phyloP scores from a whole-genome alignment of 306 rosid genomes.

The Dryas octopetala region DNA sequence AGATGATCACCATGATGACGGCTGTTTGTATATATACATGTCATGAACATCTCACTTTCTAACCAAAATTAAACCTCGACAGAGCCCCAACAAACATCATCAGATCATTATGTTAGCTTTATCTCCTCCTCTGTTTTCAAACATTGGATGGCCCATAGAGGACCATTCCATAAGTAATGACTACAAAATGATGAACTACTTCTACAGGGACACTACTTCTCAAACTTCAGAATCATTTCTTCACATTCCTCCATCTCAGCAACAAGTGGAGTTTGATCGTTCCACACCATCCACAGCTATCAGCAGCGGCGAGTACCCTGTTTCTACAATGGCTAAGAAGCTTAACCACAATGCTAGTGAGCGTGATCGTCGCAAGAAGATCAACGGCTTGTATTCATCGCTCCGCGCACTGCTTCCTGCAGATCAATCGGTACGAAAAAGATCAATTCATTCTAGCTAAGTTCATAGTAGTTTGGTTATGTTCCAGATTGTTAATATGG shows the following conservation, averaged over 20 bases:
- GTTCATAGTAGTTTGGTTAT: too few relatives aligned
- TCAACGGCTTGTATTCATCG: constrained; percentile 61
- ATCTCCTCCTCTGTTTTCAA: constrained; percentile 35
- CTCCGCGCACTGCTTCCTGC: constrained; percentile 70
- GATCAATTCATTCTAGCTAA: neutral
- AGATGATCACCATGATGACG: neutral
- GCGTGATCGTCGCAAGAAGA: constrained; percentile 82
- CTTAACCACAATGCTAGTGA: constrained; percentile 81
- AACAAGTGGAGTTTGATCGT: constrained; percentile 6
- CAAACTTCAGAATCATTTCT: constrained; percentile 22
- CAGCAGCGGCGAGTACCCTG: constrained; percentile 1
- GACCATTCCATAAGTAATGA: constrained; percentile 14
- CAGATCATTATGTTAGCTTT: constrained; percentile 29
- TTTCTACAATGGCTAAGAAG: constrained; percentile 44
- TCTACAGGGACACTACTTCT: neutral
- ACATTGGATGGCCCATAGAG: constrained; percentile 30
- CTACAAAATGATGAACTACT: constrained; percentile 3
- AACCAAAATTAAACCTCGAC: neutral
- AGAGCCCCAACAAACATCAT: neutral
- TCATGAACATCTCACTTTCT: neutral
- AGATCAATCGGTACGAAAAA: constrained; percentile 52
- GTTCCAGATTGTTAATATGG: too few relatives aligned
- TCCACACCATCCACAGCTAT: constrained; percentile 13
- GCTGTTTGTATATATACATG: neutral
- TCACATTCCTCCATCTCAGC: constrained; percentile 7